These are phyloP conservation scores for Hypoxylon sp. DNA, from an alignment of 2,329 filamentous ascomycete genomes.

Conservation along the genomic window DNA sequence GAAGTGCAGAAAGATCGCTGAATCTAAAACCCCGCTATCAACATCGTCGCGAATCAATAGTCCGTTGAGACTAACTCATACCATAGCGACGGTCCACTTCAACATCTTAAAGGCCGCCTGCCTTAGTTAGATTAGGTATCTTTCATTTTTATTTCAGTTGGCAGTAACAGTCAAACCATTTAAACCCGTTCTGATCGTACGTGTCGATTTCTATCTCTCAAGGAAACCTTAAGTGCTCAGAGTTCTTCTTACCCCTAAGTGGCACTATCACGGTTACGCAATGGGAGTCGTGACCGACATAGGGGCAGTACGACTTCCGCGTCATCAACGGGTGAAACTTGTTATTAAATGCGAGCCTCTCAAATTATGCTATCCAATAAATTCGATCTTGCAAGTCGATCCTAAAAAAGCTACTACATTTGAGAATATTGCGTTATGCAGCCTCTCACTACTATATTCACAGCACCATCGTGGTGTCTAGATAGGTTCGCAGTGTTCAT, in stretches of 20 bases:
- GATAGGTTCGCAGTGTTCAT: slow-evolving; percentile 52
- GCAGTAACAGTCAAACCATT: too few relatives aligned
- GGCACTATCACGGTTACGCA: not conserved
- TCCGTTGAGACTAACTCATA: not conserved
- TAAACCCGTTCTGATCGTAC: too few relatives aligned
- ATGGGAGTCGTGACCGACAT: not conserved
- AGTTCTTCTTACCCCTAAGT: not conserved
- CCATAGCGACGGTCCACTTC: not conserved
- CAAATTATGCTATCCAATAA: not conserved
- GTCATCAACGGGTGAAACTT: not conserved
- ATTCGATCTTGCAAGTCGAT: not conserved
- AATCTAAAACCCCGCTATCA: slow-evolving; percentile 8
- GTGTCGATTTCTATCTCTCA: too few relatives aligned
- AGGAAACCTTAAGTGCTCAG: too few relatives aligned
- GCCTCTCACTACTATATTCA: slow-evolving; percentile 51
- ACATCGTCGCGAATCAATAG: slow-evolving; percentile 1
- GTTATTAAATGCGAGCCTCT: not conserved
- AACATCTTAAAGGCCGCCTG: not conserved
- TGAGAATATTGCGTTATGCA: slow-evolving; percentile 40
- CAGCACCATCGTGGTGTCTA: slow-evolving; percentile 48
- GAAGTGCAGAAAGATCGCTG: not conserved
- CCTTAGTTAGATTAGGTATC: too few relatives aligned
- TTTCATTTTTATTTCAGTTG: too few relatives aligned
- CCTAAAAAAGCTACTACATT: too few relatives aligned
- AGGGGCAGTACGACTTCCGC: not conserved